Evolutionary conservation across 148 eudicot genomes (phyloP), one percentile per base, ranked within the genome.

Genomic region (Talinum fruticosum): DNA sequence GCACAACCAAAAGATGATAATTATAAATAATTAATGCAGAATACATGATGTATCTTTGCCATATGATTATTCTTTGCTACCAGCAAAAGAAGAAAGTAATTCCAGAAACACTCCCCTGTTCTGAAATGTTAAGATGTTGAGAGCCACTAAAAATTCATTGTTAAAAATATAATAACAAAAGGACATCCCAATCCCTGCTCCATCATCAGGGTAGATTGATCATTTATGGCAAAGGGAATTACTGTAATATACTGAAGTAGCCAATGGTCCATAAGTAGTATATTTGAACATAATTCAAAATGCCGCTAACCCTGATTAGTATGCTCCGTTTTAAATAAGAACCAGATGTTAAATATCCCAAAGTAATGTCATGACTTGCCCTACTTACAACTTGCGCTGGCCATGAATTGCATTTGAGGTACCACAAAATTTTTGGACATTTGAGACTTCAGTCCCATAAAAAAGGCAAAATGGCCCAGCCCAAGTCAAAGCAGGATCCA

Each of bases 1-100:
- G 78, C 72, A 78, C 28, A 33, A 74, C 54, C 68, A 62, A 47
- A 18, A 24, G n/a, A n/a, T n/a, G n/a, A n/a, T n/a, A n/a, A n/a
- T n/a, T n/a, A n/a, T n/a, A n/a, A n/a, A n/a, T n/a, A 45, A 51
- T 64, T 0, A 19, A 19, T 5, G 4, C 19, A 19, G 3, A 51
- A 51, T 51, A 51, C 2, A 51, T 19, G 23, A 15, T 18, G 16
- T 18, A 51, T 51, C 57, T 13, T 18, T 51, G n/a, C 15, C 5
- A 51, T 51, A 4, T 51, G 5, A 51, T 51, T 14, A 15, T 51
- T 51, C 15, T 5, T 15, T 51, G n/a, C 23, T 51, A 51, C 57
- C 57, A 51, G 57, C 21, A 51, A 2, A 2, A 51, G 23, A 51
- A 23, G 57, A 3, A 51, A 51, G 57, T 51, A 4, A 12, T 0